Base-by-base conservation (phyloP, 179 eudicot species). In the Nepenthes alata region DNA sequence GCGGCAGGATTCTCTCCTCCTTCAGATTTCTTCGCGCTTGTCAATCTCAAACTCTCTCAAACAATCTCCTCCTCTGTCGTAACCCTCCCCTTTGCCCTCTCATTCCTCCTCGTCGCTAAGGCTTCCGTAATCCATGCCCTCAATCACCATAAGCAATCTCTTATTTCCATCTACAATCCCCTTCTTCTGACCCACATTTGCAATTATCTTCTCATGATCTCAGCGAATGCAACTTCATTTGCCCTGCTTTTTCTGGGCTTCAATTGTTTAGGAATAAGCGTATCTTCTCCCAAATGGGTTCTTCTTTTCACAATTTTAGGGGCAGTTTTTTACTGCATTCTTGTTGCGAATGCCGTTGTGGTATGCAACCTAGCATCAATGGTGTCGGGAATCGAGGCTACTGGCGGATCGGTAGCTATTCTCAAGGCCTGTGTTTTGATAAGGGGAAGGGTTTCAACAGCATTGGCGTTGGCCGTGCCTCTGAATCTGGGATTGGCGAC, bases 41-140 rank as follows among this genome's bases (percentile, higher is more conserved):
- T 91, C 50, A 67, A 66, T 53, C 78, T 82, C 63, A 91, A 91
- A 66, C 82, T 91, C 65, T 89, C 95, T 6, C 95, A 91, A 59
- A 79, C 88, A 3, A 74, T 84, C 41, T 67, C 81, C 4, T 75
- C 86, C 0, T 78, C 77, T 2, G 39, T 84, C 12, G 25, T 83
- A 15, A 71, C 80, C 35, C 73, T 83, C 6, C 97, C 97, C 4
- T 81, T 91, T 35, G 38, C 86, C 8, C 69, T 88, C 64, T 78
- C 86, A 13, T 91, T 77, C 56, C 86, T 89, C 62, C 83, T 91
- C 63, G 37, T 83, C 2, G 70, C 98, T 5, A 91, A 91, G 67
- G 77, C 95, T 14, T 74, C 75, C 2, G 34, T 81, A 58, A 78
- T 86, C 60, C 74, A 74, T 11, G 44, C 60, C 13, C n/a, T 74